These are phyloP conservation scores for Pythium volutum DNA, from an alignment of 352 stramenopile species.

Conservation along the genomic window DNA sequence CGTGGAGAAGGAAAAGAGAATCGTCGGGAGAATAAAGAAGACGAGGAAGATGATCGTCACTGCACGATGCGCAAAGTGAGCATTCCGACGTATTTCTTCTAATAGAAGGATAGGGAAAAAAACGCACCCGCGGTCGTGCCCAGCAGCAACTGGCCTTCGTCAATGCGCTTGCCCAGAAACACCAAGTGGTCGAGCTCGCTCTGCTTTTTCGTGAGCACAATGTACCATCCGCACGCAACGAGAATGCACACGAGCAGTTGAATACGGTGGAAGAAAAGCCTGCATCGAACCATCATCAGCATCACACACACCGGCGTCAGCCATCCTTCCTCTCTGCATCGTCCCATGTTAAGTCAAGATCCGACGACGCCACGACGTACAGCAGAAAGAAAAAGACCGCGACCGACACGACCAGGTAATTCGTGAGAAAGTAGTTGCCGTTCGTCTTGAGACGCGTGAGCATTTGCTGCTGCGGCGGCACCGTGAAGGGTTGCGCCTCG, in stretches of 20 bases:
- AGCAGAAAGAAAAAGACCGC: slow-evolving; percentile 63
- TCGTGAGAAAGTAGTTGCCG: slow-evolving; percentile 69
- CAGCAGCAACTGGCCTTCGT: slow-evolving; percentile 62
- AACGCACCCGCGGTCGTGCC: slow-evolving; percentile 53
- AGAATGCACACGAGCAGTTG: slow-evolving; percentile 63
- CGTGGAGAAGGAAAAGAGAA: slow-evolving; percentile 63
- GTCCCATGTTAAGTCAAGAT: neutral
- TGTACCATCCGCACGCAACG: slow-evolving; percentile 58
- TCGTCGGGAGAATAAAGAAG: slow-evolving; percentile 68
- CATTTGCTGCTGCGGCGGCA: slow-evolving; percentile 47
- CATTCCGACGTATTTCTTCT: too few relatives aligned
- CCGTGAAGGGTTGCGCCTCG: slow-evolving; percentile 55
- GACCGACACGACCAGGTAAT: slow-evolving; percentile 63
- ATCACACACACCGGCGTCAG: neutral
- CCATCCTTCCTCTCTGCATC: neutral
- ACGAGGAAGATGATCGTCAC: slow-evolving; percentile 69
- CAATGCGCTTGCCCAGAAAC: slow-evolving; percentile 48
- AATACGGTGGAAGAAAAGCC: slow-evolving; percentile 69
- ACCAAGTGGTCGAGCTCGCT: slow-evolving; percentile 46
- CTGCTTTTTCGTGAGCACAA: slow-evolving; percentile 62
- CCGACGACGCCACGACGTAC: slow-evolving; percentile 21
- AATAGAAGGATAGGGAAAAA: too few relatives aligned
- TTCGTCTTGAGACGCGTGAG: slow-evolving; percentile 62
- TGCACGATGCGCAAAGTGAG: slow-evolving; percentile 9
- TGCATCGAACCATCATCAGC: slow-evolving; percentile 19